phyloP scores from a whole-genome alignment of 768 basidiomycete species.

The Tricholoma furcatifolium region DNA sequence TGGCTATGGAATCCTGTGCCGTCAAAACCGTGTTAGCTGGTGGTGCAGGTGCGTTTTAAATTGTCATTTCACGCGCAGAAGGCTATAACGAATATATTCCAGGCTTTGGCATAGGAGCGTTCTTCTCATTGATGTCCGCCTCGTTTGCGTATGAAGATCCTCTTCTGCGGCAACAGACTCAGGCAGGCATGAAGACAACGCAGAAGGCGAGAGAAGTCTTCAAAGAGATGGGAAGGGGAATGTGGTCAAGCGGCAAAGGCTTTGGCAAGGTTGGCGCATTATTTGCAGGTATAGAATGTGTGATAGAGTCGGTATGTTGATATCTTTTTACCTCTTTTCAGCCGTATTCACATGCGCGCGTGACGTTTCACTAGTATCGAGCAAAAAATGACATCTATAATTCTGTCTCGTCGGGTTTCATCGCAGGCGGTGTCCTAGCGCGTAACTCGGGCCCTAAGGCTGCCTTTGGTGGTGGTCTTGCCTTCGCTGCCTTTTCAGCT shows the following conservation, averaged over 20 bases:
- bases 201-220: conserved; percentile 86
- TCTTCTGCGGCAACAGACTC: conserved; percentile 62
- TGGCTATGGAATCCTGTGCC: conserved; percentile 84
- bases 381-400: conserved; percentile 96
- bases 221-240: conserved; percentile 91
- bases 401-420: conserved; percentile 82
- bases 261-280: conserved; percentile 94
- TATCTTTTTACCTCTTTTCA: neutral
- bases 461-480: conserved; percentile 83
- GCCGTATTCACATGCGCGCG: neutral
- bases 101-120: conserved; percentile 93
- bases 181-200: conserved; percentile 53
- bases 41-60: conserved; percentile 63
- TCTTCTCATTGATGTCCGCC: conserved; percentile 95
- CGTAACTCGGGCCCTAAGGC: conserved; percentile 85
- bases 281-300: conserved; percentile 94
- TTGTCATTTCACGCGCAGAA: neutral
- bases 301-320: conserved; percentile 84
- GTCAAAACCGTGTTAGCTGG: conserved; percentile 82
- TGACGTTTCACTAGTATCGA: conserved; percentile 66
- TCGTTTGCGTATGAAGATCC: conserved; percentile 97
- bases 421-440: conserved; percentile 87
- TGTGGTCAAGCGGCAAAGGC: conserved; percentile 88
- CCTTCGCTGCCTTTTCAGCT: conserved; percentile 91
- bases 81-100: neutral